Evolutionary conservation across 768 basidiomycete species (phyloP), one percentile per base, ranked within the genome.

Genomic region (Russula lepida): DNA sequence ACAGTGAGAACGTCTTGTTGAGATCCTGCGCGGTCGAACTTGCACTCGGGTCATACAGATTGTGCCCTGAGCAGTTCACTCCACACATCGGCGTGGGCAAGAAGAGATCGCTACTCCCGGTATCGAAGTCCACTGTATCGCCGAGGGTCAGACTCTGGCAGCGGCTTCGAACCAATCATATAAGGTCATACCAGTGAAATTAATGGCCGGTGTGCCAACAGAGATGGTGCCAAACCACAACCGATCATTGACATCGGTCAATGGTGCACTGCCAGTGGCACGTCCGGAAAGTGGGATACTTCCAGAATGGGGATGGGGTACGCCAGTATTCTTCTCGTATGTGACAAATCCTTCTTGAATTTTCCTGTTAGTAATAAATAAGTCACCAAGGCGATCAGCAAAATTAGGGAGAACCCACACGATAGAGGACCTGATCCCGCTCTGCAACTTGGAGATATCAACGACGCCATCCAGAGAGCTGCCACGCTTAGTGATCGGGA

Each of bases 71-170:
- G 60, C 78, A 79, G 30, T 59, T 68, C 33, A 41, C 48, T 35
- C 32, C 52, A 56, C 77, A 77, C 32, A 33, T 32, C 32, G 67
- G 19, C 6, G 59, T 61, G 9, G 78, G 75, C 32, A 79, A 66
- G 68, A 72, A 68, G 51, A 76, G 57, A 63, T 76, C 68, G 57
- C 66, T 60, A 41, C 65, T 67, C 6, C 70, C 70, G 2, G 67
- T 78, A 66, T 79, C 78, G 54, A 79, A 76, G 62, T 77, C 73
- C 56, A 78, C 69, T 56, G 39, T 37, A 32, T 33, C n/a, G 15
- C 5, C n/a, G 28, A 21, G 2, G 23, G 21, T n/a, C 13, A 21
- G 9, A 37, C n/a, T n/a, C n/a, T n/a, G n/a, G n/a, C 9, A 0
- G 17, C 11, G 15, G 23, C 11, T 30, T 50, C 15, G n/a, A 32